phyloP scores from a whole-genome alignment of 139 green algal species.

The Monoraphidium neglectum region DNA sequence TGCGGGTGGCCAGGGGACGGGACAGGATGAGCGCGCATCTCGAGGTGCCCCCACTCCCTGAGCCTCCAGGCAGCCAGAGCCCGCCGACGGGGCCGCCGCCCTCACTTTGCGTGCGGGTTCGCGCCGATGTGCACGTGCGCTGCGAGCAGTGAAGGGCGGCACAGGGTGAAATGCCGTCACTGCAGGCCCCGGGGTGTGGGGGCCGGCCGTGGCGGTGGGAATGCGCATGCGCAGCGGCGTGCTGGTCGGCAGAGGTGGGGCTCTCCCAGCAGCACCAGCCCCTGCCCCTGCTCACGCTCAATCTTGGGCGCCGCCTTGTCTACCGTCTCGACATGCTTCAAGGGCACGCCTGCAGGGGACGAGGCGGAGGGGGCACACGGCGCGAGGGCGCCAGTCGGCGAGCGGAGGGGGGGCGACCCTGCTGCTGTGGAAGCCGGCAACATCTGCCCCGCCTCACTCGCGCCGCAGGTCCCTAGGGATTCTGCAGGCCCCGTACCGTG shows the following conservation, averaged over 20 bases:
- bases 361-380: not conserved
- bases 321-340: slow-evolving; percentile 24
- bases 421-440: not conserved
- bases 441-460: not conserved
- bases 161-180: not conserved
- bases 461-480: not conserved
- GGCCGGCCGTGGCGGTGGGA: not conserved
- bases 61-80: no score
- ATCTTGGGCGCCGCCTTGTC: slow-evolving; percentile 16
- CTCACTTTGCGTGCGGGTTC: no score
- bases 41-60: no score
- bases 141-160: not conserved
- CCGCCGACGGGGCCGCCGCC: no score
- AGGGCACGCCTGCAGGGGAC: slow-evolving; percentile 10
- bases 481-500: not conserved
- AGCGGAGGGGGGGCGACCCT: not conserved
- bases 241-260: no score
- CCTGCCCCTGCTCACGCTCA: slow-evolving; percentile 15
- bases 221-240: no score
- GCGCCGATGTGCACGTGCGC: no score
- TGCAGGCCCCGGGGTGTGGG: not conserved
- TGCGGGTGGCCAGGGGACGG: no score
- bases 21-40: no score
- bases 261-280: no score
- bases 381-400: not conserved